Evolutionary conservation across 805 yeast genomes (phyloP).

Genomic region (Yamadazyma ubonensis): DNA sequence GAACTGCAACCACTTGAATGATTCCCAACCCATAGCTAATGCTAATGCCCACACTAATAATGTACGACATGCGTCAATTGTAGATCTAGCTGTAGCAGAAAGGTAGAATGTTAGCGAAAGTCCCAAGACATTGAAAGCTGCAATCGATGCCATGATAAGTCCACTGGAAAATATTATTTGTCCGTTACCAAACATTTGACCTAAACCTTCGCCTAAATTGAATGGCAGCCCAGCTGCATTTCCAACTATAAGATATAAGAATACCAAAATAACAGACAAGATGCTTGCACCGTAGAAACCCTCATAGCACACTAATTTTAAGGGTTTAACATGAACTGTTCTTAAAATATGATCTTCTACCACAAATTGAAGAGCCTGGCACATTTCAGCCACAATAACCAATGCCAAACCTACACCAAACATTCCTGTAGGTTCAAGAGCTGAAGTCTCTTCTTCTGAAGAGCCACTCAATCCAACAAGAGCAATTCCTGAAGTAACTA

Average conservation of each 20-base stretch:
- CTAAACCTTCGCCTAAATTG: slow-evolving; percentile 52
- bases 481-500: slow-evolving; percentile 68
- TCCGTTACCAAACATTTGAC: slow-evolving; percentile 45
- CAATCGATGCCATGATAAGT: slow-evolving; percentile 68
- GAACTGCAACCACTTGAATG: slow-evolving; percentile 59
- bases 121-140: slow-evolving; percentile 72
- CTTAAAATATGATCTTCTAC: slow-evolving; percentile 68
- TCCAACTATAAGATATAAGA: slow-evolving; percentile 44
- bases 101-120: slow-evolving; percentile 61
- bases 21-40: slow-evolving; percentile 71
- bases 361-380: slow-evolving; percentile 76
- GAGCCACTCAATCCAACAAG: slow-evolving; percentile 74
- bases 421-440: slow-evolving; percentile 17
- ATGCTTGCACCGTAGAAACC: slow-evolving; percentile 62
- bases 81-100: slow-evolving; percentile 76
- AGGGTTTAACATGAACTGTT: slow-evolving; percentile 54
- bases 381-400: slow-evolving; percentile 60
- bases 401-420: slow-evolving; percentile 56
- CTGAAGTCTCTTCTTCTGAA: slow-evolving; percentile 18
- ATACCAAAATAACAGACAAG: slow-evolving; percentile 44
- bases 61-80: slow-evolving; percentile 76
- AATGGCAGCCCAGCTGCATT: slow-evolving; percentile 44
- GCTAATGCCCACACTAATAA: slow-evolving; percentile 75
- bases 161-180: slow-evolving; percentile 53
- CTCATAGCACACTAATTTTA: slow-evolving; percentile 69